Conservation (phyloP, 106 monocot genomes). For the Chionographis japonica region DNA sequence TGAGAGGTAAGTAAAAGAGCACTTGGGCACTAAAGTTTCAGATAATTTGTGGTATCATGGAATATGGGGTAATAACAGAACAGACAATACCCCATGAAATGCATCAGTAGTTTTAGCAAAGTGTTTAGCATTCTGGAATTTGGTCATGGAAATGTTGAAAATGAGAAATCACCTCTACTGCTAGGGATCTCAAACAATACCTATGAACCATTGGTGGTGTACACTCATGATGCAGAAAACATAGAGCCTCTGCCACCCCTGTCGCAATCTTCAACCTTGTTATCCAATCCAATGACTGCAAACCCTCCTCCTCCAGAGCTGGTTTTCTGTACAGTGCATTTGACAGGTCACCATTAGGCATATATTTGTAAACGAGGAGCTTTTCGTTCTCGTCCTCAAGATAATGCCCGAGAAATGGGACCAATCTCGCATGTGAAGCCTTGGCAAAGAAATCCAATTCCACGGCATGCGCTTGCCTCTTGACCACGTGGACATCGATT, state of each 20-base stretch:
- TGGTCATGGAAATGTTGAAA: not conserved
- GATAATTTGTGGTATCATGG: too few species aligned
- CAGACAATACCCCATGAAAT: too few species aligned
- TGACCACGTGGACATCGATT: constrained; percentile 32
- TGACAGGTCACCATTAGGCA: constrained; percentile 65
- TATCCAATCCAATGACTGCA: constrained; percentile 88
- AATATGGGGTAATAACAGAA: too few species aligned
- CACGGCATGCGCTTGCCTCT: constrained; percentile 44
- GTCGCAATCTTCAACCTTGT: constrained; percentile 86
- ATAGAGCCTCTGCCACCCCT: constrained; percentile 75
- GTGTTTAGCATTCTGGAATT: too few species aligned
- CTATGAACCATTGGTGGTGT: constrained; percentile 76
- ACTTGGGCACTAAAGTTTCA: too few species aligned
- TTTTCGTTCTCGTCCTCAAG: constrained; percentile 74
- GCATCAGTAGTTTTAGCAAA: too few species aligned
- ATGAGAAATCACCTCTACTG: not conserved
- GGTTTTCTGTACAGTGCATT: constrained; percentile 51
- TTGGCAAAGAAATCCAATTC: constrained; percentile 75
- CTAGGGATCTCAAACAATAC: constrained; percentile 25
- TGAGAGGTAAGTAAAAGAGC: too few species aligned
- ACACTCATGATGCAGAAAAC: constrained; percentile 77
- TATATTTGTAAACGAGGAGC: constrained; percentile 72
- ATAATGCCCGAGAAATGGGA: constrained; percentile 69
- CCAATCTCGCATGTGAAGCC: constrained; percentile 55
- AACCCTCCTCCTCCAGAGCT: constrained; percentile 47